Percentiles rank a stretch among this genome's conserved stretches.
Evolutionary conservation across 257 asterid species (phyloP).

Genomic region (Lycium barbarum): DNA sequence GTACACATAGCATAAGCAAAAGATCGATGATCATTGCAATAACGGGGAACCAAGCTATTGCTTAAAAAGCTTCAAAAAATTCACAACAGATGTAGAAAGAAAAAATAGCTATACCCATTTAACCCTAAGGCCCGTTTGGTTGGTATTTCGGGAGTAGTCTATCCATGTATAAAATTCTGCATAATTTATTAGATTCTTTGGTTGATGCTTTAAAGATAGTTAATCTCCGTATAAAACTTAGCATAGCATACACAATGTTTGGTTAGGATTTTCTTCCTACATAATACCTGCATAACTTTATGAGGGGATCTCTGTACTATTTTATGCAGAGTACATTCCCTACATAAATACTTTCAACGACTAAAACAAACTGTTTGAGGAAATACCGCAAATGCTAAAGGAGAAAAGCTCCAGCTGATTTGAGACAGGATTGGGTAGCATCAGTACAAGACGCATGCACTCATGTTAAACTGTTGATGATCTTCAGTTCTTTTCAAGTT

Average conservation of each 20-base stretch:
- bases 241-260: neutral
- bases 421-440: neutral
- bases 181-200: neutral
- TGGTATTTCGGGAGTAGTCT: neutral
- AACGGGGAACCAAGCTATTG: neutral
- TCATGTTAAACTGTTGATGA: neutral
- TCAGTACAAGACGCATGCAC: neutral
- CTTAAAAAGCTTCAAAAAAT: neutral
- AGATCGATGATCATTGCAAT: neutral
- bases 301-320: too few species aligned
- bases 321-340: neutral
- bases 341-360: neutral
- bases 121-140: neutral
- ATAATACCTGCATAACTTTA: conserved; percentile 7
- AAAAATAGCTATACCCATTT: neutral
- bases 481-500: neutral
- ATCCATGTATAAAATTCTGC: neutral
- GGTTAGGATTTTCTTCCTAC: neutral
- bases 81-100: neutral
- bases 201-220: neutral
- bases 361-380: neutral
- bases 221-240: neutral
- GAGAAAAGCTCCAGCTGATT: neutral
- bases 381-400: neutral
- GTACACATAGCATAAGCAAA: neutral